Evolutionary conservation across 805 yeast genomes (phyloP).

Genomic region (Candida succiphila): DNA sequence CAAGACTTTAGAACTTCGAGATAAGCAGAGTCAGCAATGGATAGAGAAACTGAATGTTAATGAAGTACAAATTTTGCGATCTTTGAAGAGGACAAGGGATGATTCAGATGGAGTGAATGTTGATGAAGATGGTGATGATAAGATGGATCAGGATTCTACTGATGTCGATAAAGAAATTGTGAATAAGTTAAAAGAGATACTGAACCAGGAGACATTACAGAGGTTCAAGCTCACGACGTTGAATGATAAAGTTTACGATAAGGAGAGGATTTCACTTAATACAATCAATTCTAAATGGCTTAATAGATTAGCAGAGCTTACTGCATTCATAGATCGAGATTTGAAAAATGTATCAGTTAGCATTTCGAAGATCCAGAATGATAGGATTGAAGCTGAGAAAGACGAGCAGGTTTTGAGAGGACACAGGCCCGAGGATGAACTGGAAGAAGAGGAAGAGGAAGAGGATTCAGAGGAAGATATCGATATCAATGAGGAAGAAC

Average conservation of each 20-base stretch:
- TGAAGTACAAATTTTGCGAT: background rate
- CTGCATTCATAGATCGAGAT: conserved; percentile 14
- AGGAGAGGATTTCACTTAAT: conserved; percentile 11
- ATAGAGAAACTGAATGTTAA: background rate
- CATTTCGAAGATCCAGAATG: conserved; percentile 4
- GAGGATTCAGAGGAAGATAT: conserved; percentile 8
- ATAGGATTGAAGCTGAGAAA: conserved; percentile 8
- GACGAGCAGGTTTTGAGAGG: conserved; percentile 2
- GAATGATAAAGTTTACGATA: conserved; percentile 15
- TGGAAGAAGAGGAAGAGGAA: conserved; percentile 6
- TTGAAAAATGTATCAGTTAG: conserved; percentile 6
- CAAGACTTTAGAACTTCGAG: background rate
- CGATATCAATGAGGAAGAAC: conserved; percentile 2
- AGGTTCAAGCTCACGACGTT: conserved; percentile 19
- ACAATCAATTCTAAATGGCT: conserved; percentile 19
- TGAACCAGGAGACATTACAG: conserved; percentile 13
- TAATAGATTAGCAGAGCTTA: conserved; percentile 12
- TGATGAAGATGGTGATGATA: background rate
- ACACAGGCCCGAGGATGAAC: conserved; percentile 4
- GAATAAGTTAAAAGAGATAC: conserved; percentile 8
- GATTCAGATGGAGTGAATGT: background rate
- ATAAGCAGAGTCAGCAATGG: conserved; percentile 1
- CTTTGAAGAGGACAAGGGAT: no score
- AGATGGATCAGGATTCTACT: background rate
- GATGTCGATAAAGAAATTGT: conserved; percentile 8